Percentiles rank a stretch among this genome's conserved stretches.
phyloP scores from a whole-genome alignment of 257 asterid genomes.

The Buddleja alternifolia region DNA sequence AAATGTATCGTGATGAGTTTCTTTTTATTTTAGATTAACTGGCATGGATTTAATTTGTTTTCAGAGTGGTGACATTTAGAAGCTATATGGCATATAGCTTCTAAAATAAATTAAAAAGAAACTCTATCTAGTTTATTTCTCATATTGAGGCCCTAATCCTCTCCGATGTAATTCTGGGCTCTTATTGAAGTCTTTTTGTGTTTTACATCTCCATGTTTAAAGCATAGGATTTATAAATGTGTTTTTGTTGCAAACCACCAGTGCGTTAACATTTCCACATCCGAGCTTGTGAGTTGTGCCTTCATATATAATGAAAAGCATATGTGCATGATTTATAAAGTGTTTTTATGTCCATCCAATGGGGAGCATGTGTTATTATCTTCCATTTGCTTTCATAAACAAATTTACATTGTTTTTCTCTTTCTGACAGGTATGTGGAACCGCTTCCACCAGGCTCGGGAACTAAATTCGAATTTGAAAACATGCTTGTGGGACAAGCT shows the following conservation, averaged over 20 bases:
- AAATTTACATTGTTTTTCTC: slow-evolving; percentile 19
- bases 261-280: background rate
- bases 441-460: slow-evolving; percentile 85
- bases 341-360: background rate
- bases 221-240: background rate
- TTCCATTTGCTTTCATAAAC: slow-evolving; percentile 6
- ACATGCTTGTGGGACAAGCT: slow-evolving; percentile 85
- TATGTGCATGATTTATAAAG: background rate
- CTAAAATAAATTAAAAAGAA: too few species aligned
- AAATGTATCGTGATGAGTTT: too few species aligned
- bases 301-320: too few species aligned
- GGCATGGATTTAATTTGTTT: too few species aligned
- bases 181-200: too few species aligned
- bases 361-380: slow-evolving; percentile 9
- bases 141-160: too few species aligned
- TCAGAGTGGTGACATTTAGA: too few species aligned
- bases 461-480: slow-evolving; percentile 87
- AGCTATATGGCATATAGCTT: too few species aligned
- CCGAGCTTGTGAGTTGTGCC: background rate
- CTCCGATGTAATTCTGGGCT: too few species aligned
- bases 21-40: too few species aligned
- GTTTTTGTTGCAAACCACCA: background rate
- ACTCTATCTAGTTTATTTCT: too few species aligned
- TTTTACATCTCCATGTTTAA: too few species aligned
- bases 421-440: slow-evolving; percentile 72